Percentiles rank a stretch among this genome's conserved stretches.
Conservation (phyloP, 78 protist genomes). For the Anaeramoeba flamelloides region DNA sequence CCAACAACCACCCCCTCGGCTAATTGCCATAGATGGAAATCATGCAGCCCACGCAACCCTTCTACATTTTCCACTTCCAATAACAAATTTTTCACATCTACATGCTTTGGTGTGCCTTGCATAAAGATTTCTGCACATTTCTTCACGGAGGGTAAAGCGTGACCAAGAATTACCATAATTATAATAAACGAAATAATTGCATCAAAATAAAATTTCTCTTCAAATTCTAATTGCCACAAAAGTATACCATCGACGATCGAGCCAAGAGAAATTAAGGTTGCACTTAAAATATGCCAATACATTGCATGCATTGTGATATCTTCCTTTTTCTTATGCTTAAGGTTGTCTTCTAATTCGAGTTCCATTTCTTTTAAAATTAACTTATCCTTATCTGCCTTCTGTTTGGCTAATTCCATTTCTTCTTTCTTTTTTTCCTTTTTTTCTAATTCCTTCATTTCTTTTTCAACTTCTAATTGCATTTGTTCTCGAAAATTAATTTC, state of each 20-base stretch:
- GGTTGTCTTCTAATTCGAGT: too few relatives aligned
- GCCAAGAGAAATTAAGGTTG: conserved; percentile 53
- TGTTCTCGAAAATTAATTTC: too few relatives aligned
- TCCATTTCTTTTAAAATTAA: too few relatives aligned
- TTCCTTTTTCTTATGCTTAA: too few relatives aligned
- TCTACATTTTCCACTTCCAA: conserved; percentile 15
- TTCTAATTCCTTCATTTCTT: too few relatives aligned
- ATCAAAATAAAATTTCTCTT: conserved; percentile 16
- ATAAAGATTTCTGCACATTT: conserved; percentile 36
- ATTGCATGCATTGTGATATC: conserved; percentile 52
- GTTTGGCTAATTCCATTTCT: too few relatives aligned
- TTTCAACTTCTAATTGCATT: too few relatives aligned
- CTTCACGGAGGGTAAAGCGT: conserved; percentile 33
- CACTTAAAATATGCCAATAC: conserved; percentile 58
- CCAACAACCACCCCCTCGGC: conserved; percentile 33
- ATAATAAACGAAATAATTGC: conserved; percentile 44
- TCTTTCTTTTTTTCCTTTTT: too few relatives aligned
- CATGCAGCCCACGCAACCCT: conserved; percentile 34
- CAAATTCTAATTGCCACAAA: background rate
- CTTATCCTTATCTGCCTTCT: too few relatives aligned
- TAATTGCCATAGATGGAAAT: conserved; percentile 62
- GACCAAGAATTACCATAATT: conserved; percentile 20
- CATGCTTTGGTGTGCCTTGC: conserved; percentile 34
- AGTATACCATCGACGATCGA: conserved; percentile 38
- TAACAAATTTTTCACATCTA: conserved; percentile 11